phyloP scores from a whole-genome alignment of 331 rosid genomes.

The Prunus yedoensis region DNA sequence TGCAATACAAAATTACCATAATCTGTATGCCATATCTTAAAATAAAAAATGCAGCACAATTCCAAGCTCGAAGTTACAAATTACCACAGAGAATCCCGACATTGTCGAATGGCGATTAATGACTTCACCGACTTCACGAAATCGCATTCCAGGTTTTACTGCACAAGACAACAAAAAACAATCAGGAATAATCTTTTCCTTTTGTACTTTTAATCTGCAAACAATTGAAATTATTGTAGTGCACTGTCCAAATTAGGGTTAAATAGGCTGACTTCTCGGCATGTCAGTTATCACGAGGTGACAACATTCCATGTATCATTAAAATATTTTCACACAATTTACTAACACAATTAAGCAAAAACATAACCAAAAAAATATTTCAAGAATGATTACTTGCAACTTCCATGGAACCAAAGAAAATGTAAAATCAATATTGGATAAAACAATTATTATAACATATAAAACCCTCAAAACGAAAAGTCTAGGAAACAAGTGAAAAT shows the following conservation, averaged over 20 bases:
- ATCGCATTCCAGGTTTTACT: constrained; percentile 92
- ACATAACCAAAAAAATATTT: neutral
- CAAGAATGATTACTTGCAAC: neutral
- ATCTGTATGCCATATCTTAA: constrained; percentile 5
- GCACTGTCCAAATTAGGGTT: neutral
- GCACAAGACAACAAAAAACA: constrained; percentile 28
- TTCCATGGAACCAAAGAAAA: neutral
- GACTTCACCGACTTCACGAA: constrained; percentile 95
- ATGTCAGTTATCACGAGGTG: neutral
- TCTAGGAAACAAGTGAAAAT: neutral
- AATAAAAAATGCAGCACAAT: constrained; percentile 7
- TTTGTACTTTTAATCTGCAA: neutral
- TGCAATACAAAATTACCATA: constrained; percentile 12
- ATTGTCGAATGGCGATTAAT: constrained; percentile 75
- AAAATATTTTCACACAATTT: neutral
- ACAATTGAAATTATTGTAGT: neutral
- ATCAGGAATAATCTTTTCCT: constrained; percentile 2
- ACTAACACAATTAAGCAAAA: neutral
- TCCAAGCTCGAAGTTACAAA: constrained; percentile 10
- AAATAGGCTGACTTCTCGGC: neutral
- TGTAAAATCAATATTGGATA: neutral
- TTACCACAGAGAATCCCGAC: constrained; percentile 95
- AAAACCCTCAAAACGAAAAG: neutral
- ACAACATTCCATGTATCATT: neutral
- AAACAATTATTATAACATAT: neutral